Evolutionary conservation across 1,284 basidiomycete genomes (phyloP).

Genomic region (Porogramme epimiltina): DNA sequence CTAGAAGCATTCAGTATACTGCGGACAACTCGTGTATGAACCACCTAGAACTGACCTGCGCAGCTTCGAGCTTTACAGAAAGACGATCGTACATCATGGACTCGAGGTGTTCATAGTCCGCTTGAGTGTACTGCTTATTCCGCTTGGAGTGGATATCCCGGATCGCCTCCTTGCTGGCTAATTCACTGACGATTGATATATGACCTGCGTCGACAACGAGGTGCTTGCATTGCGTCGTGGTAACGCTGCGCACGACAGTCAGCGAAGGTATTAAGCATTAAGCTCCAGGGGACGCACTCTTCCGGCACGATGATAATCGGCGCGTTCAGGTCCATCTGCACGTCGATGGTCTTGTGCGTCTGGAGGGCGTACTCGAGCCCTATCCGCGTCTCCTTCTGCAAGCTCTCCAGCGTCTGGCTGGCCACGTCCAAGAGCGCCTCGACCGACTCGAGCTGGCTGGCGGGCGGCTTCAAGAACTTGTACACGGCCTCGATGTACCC

Average conservation of each 20-base stretch:
- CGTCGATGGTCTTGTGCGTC: conserved; percentile 93
- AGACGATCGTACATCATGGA: conserved; percentile 97
- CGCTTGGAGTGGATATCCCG: conserved; percentile 86
- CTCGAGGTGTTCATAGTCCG: conserved; percentile 89
- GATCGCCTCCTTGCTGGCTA: conserved; percentile 85
- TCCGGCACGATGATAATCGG: conserved; percentile 98
- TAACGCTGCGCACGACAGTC: conserved; percentile 57
- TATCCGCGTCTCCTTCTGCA: conserved; percentile 94
- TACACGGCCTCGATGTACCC: conserved; percentile 94
- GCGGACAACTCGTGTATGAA: no score
- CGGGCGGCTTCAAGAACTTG: conserved; percentile 93
- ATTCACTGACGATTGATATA: conserved; percentile 89
- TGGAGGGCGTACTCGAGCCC: conserved; percentile 94
- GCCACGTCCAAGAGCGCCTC: conserved; percentile 87
- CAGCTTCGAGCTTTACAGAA: conserved; percentile 82
- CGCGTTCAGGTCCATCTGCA: conserved; percentile 96
- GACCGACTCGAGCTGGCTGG: conserved; percentile 94
- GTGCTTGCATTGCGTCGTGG: conserved; percentile 78
- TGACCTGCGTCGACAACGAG: conserved; percentile 97
- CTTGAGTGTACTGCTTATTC: conserved; percentile 84
- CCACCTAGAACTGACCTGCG: conserved; percentile 65
- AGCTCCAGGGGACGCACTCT: conserved; percentile 53
- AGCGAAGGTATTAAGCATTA: not conserved
- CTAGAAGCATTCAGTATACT: conserved; percentile 40
- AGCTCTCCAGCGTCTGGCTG: conserved; percentile 91